Evolutionary conservation across 257 asterid genomes (phyloP), one percentile per base, ranked within the genome.

Genomic region (Schizonepeta tenuifolia): DNA sequence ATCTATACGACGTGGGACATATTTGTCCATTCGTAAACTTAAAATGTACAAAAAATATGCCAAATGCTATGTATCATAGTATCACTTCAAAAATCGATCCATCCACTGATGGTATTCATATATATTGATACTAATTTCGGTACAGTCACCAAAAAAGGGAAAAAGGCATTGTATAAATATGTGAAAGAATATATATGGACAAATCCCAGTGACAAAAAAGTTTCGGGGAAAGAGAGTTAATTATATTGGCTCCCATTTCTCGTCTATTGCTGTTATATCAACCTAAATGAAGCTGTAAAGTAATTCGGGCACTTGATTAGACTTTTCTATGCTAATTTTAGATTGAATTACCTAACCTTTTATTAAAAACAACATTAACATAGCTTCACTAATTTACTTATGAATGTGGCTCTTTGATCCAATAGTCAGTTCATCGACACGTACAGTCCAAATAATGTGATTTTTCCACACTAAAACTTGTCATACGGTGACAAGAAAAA

Each of bases 231-330:
- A 41, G 26, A 24, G 2, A 24, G 26, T 2, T 28, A 28, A 2
- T 3, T 28, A 28, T 28, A 31, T 31, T 31, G 35, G 35, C 6
- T 3, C 49, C 15, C 49, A 43, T 43, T 43, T 43, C 6, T 43
- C 6, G 49, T 49, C 6, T 6, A 12, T 18, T 50, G 26, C 57
- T 18, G 57, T 17, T 7, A n/a, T 18, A 50, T 8, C 58, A 35
- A 67, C 20, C 54, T 68, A 20, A 17, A 46, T 46, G 43, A 44
- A 66, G 47, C 22, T 35, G 26, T 33, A 46, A 47, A 56, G 73
- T 67, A 70, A 64, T 77, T 53, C 46, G 35, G 73, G 69, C 12
- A 71, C 26, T 70, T 65, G 74, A 65, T 50, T 51, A 65, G 74
- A 46, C 56, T 49, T 71, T 71, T 64, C 69, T 46, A 15, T 15